These are phyloP conservation scores for Aegilops longissima DNA, from an alignment of 176 grass and related monocot species.

Conservation along the genomic window DNA sequence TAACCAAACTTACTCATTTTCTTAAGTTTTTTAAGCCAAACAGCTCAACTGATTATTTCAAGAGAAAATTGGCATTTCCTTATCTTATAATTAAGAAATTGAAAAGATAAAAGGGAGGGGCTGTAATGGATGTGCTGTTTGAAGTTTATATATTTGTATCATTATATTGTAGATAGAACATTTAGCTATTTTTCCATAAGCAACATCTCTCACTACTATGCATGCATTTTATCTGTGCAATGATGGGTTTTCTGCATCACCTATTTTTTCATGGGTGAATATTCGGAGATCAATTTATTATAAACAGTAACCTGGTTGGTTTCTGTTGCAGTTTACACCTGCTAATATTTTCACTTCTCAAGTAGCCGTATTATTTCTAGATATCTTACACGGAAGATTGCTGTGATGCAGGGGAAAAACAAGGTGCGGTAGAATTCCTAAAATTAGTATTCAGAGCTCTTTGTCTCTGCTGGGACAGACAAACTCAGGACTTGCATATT, in stretches of 20 bases:
- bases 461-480: slow-evolving; percentile 97
- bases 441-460: slow-evolving; percentile 97
- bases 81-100: slow-evolving; percentile 1
- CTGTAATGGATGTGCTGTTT: neutral
- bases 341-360: neutral
- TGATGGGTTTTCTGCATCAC: slow-evolving; percentile 14
- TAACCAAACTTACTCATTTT: neutral
- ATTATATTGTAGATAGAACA: neutral
- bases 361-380: neutral
- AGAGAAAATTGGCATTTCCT: neutral
- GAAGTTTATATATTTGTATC: neutral
- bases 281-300: neutral
- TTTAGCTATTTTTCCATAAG: neutral
- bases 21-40: neutral
- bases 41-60: neutral
- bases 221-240: neutral
- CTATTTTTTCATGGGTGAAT: neutral
- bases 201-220: neutral
- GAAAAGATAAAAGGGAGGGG: neutral
- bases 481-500: slow-evolving; percentile 95
- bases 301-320: neutral
- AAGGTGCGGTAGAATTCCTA: slow-evolving; percentile 92
- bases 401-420: slow-evolving; percentile 81
- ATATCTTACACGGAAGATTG: slow-evolving; percentile 8
- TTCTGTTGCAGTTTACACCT: neutral